Evolutionary conservation across 257 asterid species (phyloP).

Genomic region (Orobanche coerulescens): DNA sequence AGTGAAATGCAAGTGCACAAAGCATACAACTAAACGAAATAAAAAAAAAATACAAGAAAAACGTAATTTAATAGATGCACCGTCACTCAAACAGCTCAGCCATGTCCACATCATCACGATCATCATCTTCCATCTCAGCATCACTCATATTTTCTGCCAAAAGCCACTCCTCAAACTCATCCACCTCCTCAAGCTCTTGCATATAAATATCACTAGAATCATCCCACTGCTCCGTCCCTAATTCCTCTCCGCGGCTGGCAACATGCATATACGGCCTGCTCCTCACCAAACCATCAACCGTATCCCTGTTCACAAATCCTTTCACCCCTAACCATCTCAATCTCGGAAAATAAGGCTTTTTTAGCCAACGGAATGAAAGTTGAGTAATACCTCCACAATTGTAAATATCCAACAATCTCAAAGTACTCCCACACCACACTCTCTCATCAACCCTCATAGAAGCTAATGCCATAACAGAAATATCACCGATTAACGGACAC

Average conservation of each 20-base stretch:
- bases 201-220: conserved; percentile 40
- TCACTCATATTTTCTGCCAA: conserved; percentile 47
- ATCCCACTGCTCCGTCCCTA: conserved; percentile 63
- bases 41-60: not conserved
- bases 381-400: conserved; percentile 86
- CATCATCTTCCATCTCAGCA: conserved; percentile 59
- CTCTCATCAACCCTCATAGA: conserved; percentile 66
- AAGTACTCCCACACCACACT: conserved; percentile 64
- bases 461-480: conserved; percentile 75
- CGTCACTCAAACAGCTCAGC: conserved; percentile 31
- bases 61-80: too few species aligned
- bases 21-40: not conserved
- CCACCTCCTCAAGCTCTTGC: conserved; percentile 65
- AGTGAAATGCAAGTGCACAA: not conserved
- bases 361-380: conserved; percentile 69
- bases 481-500: conserved; percentile 82
- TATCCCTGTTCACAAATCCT: conserved; percentile 50
- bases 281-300: conserved; percentile 45
- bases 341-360: conserved; percentile 87
- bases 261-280: conserved; percentile 63
- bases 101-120: conserved; percentile 13
- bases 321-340: conserved; percentile 85
- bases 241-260: conserved; percentile 66
- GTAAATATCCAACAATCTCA: conserved; percentile 67
- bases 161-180: conserved; percentile 80